Evolutionary conservation across 2,329 filamentous ascomycete species (phyloP).

Genomic region (Torrubiellomyces zombiae): DNA sequence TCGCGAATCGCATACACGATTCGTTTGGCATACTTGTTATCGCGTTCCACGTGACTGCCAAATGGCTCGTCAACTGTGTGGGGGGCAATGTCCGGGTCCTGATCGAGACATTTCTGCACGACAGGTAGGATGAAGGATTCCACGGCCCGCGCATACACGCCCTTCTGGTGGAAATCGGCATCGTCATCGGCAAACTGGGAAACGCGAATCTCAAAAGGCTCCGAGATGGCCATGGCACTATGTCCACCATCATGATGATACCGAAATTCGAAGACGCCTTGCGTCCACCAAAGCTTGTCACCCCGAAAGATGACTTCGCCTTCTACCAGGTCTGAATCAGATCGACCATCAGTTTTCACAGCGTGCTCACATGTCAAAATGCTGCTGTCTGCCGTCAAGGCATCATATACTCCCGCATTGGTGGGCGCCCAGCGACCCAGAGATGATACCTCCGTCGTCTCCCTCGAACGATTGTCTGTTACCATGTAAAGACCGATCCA

Average conservation of each 20-base stretch:
- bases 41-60: slow-evolving; percentile 67
- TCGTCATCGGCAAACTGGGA: slow-evolving; percentile 65
- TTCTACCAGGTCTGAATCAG: slow-evolving; percentile 42
- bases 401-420: slow-evolving; percentile 60
- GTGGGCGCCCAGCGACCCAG: slow-evolving; percentile 82
- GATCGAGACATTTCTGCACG: slow-evolving; percentile 82
- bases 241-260: slow-evolving; percentile 92
- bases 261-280: slow-evolving; percentile 89
- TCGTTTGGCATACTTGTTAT: slow-evolving; percentile 74
- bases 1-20: slow-evolving; percentile 89
- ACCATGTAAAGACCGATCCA: slow-evolving; percentile 97
- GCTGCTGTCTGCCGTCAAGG: slow-evolving; percentile 55
- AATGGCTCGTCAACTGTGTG: slow-evolving; percentile 65
- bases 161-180: slow-evolving; percentile 40
- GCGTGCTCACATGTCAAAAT: slow-evolving; percentile 54
- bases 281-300: slow-evolving; percentile 94
- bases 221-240: slow-evolving; percentile 83
- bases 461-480: slow-evolving; percentile 76
- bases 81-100: slow-evolving; percentile 80
- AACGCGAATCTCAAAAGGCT: slow-evolving; percentile 83
- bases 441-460: slow-evolving; percentile 68
- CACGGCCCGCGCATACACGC: slow-evolving; percentile 49
- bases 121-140: slow-evolving; percentile 67
- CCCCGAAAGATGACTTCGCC: slow-evolving; percentile 81
- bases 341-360: slow-evolving; percentile 31